These are phyloP conservation scores for Boletus pseudopeckii DNA, from an alignment of 768 basidiomycete genomes.

Conservation along the genomic window DNA sequence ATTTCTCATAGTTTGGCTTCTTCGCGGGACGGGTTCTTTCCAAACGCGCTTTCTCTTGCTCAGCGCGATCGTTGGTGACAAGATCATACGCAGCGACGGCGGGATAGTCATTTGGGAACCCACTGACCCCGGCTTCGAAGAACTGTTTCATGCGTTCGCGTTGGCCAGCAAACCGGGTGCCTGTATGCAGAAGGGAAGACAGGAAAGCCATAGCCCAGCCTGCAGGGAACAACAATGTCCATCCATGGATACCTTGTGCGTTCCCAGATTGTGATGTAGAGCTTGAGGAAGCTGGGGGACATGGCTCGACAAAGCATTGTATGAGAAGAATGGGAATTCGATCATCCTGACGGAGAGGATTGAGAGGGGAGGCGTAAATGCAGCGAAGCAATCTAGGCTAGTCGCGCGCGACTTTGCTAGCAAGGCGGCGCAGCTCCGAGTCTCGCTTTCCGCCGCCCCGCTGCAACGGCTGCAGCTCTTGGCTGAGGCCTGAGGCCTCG, in stretches of 20 bases:
- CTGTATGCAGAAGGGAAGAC: conserved; percentile 75
- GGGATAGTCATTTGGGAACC: conserved; percentile 84
- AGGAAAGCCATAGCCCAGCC: conserved; percentile 94
- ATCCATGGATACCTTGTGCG: conserved; percentile 65
- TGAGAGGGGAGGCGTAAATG: conserved; percentile 37
- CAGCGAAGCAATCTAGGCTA: not conserved
- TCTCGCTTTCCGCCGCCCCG: too few relatives aligned
- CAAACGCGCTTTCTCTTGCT: conserved; percentile 62
- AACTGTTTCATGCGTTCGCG: conserved; percentile 77
- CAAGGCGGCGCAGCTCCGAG: too few relatives aligned
- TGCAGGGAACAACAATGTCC: conserved; percentile 80
- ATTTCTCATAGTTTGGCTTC: conserved; percentile 62
- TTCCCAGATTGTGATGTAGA: conserved; percentile 23
- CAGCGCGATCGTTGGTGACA: conserved; percentile 47
- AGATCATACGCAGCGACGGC: conserved; percentile 49
- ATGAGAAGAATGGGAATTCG: conserved; percentile 81
- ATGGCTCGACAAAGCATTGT: conserved; percentile 65
- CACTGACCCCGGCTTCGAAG: conserved; percentile 72
- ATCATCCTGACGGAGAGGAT: conserved; percentile 70
- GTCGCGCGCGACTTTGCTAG: too few relatives aligned
- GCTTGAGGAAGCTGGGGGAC: conserved; percentile 9
- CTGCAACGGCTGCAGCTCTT: too few relatives aligned
- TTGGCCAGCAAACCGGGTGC: conserved; percentile 82
- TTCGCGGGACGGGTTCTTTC: conserved; percentile 85
- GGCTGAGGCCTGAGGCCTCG: too few relatives aligned